Evolutionary conservation across 2,329 filamentous ascomycete species (phyloP).

Genomic region (Paraphoma sp.): DNA sequence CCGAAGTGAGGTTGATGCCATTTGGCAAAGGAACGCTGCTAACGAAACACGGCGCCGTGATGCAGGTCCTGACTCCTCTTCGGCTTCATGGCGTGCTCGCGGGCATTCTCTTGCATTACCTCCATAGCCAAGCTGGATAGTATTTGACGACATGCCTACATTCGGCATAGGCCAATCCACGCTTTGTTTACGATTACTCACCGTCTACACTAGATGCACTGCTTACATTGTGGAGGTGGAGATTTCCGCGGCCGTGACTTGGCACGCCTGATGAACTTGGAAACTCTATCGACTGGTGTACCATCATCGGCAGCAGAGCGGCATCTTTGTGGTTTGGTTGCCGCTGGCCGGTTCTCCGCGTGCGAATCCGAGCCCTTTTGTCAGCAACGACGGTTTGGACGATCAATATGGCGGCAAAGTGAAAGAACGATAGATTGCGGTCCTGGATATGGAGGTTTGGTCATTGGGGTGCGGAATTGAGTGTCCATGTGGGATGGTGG

Average conservation of each 20-base stretch:
- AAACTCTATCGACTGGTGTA: not conserved
- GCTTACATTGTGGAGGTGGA: not conserved
- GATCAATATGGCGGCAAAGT: too few species aligned
- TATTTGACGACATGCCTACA: not conserved
- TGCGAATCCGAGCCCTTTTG: not conserved
- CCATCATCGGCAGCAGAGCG: conserved; percentile 1
- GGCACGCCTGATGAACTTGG: not conserved
- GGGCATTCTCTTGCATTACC: too few species aligned
- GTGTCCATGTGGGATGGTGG: too few species aligned
- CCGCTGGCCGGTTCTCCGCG: not conserved
- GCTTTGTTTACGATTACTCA: conserved; percentile 1
- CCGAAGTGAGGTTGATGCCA: not conserved
- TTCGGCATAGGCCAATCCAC: not conserved
- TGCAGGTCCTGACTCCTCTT: not conserved
- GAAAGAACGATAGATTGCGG: too few species aligned
- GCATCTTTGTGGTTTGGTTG: not conserved
- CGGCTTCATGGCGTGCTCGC: not conserved
- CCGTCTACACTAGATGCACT: not conserved
- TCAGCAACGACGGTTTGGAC: not conserved
- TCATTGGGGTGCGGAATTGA: too few species aligned
- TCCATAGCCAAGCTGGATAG: too few species aligned
- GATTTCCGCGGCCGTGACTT: conserved; percentile 3
- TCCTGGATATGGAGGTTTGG: too few species aligned
- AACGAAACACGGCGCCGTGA: not conserved
- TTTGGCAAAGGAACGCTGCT: not conserved